Percentiles rank a stretch among this genome's conserved stretches.
Evolutionary conservation across 1,284 basidiomycete genomes (phyloP).

Genomic region (Apiotrichum porosum): DNA sequence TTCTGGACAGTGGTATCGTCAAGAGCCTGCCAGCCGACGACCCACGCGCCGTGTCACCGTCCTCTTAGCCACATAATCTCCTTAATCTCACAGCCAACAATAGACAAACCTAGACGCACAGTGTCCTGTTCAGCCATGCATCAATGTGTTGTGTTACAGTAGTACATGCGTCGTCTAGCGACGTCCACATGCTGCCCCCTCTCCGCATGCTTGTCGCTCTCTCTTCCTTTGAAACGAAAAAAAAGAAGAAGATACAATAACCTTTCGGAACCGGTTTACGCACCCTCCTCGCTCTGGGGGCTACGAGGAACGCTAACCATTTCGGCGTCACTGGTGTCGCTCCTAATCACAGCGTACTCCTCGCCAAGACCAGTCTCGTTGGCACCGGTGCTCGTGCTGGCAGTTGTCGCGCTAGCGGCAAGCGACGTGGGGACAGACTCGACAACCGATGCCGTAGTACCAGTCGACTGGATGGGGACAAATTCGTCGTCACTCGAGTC

Average conservation of each 20-base stretch:
- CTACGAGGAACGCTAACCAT: constrained; percentile 13
- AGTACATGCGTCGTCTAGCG: background rate
- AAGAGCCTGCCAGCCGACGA: constrained; percentile 26
- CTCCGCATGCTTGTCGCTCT: background rate
- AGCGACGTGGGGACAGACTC: background rate
- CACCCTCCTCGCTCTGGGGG: constrained; percentile 2
- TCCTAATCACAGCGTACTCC: constrained; percentile 12
- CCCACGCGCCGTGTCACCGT: background rate
- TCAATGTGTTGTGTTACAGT: background rate
- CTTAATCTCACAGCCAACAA: background rate
- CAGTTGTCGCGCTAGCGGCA: no score
- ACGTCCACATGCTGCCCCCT: background rate
- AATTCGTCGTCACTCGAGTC: constrained; percentile 7
- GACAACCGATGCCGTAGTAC: background rate
- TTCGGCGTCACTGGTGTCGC: constrained; percentile 13
- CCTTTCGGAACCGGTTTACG: no score
- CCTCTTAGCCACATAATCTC: background rate
- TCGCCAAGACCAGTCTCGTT: constrained; percentile 17
- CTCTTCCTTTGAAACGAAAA: no score
- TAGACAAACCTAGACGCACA: background rate
- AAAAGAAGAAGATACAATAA: no score
- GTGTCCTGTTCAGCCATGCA: background rate
- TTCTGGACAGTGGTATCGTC: constrained; percentile 40
- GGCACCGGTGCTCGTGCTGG: background rate
- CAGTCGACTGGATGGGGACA: background rate